Percentiles rank a stretch among this genome's conserved stretches.
phyloP scores from a whole-genome alignment of 768 basidiomycete species.

The Mycena kentingensis region DNA sequence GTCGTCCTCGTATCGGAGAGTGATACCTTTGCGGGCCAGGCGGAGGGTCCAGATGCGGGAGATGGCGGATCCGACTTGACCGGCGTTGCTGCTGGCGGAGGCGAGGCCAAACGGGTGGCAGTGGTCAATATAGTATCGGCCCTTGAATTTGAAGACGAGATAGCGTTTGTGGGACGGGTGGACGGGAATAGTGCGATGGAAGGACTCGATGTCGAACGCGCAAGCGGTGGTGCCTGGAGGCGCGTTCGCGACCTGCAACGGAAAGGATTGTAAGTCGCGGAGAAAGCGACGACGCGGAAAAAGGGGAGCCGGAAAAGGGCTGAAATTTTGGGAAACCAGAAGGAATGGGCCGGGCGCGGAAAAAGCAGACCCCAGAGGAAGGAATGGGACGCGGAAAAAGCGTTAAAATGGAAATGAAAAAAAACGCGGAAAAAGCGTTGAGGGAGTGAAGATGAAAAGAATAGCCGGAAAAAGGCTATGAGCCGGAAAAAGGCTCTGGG shows the following conservation, averaged over 20 bases:
- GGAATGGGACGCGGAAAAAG: too few species aligned
- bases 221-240: constrained; percentile 27
- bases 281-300: too few species aligned
- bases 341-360: too few species aligned
- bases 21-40: background rate
- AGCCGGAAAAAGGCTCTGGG: too few species aligned
- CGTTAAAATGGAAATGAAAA: too few species aligned
- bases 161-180: constrained; percentile 24
- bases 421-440: too few species aligned
- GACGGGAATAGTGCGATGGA: constrained; percentile 25
- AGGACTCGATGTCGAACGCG: constrained; percentile 26
- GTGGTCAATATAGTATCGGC: constrained; percentile 26
- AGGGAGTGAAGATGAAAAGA: too few species aligned
- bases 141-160: constrained; percentile 15
- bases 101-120: constrained; percentile 23
- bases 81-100: constrained; percentile 26
- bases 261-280: too few species aligned
- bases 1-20: constrained; percentile 26
- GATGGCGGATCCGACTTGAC: constrained; percentile 19
- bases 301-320: too few species aligned
- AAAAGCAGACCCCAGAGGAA: too few species aligned
- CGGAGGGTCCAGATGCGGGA: constrained; percentile 17
- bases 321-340: too few species aligned
- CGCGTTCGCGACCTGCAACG: constrained; percentile 22
- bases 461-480: too few species aligned